A percentile compares a stretch with the other conserved stretches of the same genome.
Evolutionary conservation across 805 yeast genomes (phyloP).

Genomic region (Schizosaccharomyces lindneri): DNA sequence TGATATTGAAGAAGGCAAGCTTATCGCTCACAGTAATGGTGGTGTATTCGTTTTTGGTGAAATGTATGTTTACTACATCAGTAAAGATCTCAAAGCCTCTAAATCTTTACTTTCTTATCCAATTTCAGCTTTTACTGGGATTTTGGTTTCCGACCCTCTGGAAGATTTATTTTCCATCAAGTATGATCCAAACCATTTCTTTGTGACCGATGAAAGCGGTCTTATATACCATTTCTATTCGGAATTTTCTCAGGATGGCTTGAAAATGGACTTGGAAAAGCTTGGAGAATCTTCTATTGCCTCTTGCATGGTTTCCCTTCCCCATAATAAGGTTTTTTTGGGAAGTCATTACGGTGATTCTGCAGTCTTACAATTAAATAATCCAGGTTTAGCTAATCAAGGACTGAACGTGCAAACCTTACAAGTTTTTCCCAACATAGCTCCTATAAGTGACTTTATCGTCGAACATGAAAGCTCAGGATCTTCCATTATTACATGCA

Average conservation of each 20-base stretch:
- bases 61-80: neutral
- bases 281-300: constrained; percentile 7
- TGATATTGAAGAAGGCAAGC: neutral
- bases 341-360: constrained; percentile 9
- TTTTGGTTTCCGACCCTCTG: too few species aligned
- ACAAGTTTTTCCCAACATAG: constrained; percentile 7
- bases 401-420: constrained; percentile 4
- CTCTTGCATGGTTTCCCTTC: constrained; percentile 7
- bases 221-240: constrained; percentile 5
- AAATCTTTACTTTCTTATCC: neutral
- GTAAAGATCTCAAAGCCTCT: neutral
- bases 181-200: constrained; percentile 2
- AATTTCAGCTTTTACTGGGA: neutral
- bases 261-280: neutral
- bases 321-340: constrained; percentile 7
- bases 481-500: constrained; percentile 7
- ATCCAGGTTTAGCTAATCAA: constrained; percentile 2
- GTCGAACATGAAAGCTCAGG: neutral
- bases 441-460: constrained; percentile 9
- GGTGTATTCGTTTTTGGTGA: neutral
- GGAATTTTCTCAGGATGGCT: neutral
- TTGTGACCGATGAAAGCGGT: constrained; percentile 9
- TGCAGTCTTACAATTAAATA: constrained; percentile 5
- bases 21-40: neutral
- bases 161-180: constrained; percentile 1